Conservation (phyloP, 1,284 basidiomycete genomes). For the Termitomyces sp. region DNA sequence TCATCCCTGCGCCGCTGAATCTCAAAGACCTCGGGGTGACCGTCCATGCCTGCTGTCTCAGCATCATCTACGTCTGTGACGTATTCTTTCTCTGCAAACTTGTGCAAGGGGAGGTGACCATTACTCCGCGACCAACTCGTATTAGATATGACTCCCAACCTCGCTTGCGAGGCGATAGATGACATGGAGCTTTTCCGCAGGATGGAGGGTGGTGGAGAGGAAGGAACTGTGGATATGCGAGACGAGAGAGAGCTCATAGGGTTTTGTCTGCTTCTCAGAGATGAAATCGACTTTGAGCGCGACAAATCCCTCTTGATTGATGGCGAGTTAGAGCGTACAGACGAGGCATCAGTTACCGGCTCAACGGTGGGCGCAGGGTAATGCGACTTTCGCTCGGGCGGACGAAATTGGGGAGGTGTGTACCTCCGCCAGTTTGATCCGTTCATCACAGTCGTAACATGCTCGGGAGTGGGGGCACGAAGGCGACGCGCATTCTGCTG, state of each 20-base stretch:
- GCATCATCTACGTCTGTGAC: background rate
- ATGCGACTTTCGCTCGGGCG: slow-evolving; percentile 10
- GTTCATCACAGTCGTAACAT: slow-evolving; percentile 24
- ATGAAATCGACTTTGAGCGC: slow-evolving; percentile 28
- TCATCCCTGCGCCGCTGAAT: slow-evolving; percentile 50
- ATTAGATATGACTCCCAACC: slow-evolving; percentile 17
- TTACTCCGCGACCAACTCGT: slow-evolving; percentile 29
- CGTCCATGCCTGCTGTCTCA: slow-evolving; percentile 22
- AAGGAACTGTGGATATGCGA: slow-evolving; percentile 16
- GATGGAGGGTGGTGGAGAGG: slow-evolving; percentile 19
- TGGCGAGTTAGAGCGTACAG: slow-evolving; percentile 38
- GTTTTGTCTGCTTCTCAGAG: slow-evolving; percentile 19
- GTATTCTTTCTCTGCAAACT: slow-evolving; percentile 16
- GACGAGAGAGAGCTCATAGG: slow-evolving; percentile 21
- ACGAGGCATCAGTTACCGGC: slow-evolving; percentile 31
- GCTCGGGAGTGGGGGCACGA: slow-evolving; percentile 24
- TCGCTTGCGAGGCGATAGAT: slow-evolving; percentile 28
- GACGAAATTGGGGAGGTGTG: slow-evolving; percentile 17
- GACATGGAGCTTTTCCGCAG: slow-evolving; percentile 43
- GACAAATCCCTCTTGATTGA: slow-evolving; percentile 38
- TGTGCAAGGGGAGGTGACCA: slow-evolving; percentile 25
- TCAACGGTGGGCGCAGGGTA: slow-evolving; percentile 12
- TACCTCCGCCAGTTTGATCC: slow-evolving; percentile 31
- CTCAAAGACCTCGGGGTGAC: slow-evolving; percentile 15
- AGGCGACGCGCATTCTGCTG: slow-evolving; percentile 30